Base-by-base conservation (phyloP, 176 grass and related monocot species). In the Musa schizocarpa region DNA sequence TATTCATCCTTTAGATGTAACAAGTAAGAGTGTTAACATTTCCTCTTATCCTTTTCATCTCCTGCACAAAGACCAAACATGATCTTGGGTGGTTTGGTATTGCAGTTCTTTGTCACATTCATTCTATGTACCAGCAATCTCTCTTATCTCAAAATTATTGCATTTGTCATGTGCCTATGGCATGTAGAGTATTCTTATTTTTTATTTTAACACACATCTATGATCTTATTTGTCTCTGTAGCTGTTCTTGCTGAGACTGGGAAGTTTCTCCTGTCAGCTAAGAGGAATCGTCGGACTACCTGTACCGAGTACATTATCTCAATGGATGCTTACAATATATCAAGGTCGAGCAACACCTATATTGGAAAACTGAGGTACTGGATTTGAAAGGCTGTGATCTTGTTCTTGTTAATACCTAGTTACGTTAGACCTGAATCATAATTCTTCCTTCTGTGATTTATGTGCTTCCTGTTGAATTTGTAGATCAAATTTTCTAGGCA, bases 401-500 rank as follows among this genome's bases (percentile, higher is more conserved):
- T 20, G 22, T 22, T 22, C n/a, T 22, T 64, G n/a, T 23, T 13
- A 11, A 22, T 20, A 68, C 5, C 26, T 68, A 1, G 26, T 16
- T 8, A 20, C 0, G n/a, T 9, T 4, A 34, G 12, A 43, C 34
- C 34, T 68, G 26, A 43, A 48, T 70, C 17, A 34, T 9, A 9
- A 20, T 70, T 1, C 43, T 70, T 70, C 16, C 14, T 19, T 69
- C 43, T 8, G 1, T 1, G 7, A 51, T 25, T 11, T 79, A 72
- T 76, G 19, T 1, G 65, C 10, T 72, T 24, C 49, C 17, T 17
- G 61, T 34, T 16, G 72, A 57, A 25, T 77, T 77, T 81, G 19
- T 89, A 99, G 96, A 71, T 99, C 96, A 66, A 99, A 99, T 61
- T 99, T 99, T 84, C 86, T 99, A 12, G 96, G 96, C 17, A 99